These are phyloP conservation scores for Amanita fuliginea DNA, from an alignment of 768 basidiomycete species.

Conservation along the genomic window DNA sequence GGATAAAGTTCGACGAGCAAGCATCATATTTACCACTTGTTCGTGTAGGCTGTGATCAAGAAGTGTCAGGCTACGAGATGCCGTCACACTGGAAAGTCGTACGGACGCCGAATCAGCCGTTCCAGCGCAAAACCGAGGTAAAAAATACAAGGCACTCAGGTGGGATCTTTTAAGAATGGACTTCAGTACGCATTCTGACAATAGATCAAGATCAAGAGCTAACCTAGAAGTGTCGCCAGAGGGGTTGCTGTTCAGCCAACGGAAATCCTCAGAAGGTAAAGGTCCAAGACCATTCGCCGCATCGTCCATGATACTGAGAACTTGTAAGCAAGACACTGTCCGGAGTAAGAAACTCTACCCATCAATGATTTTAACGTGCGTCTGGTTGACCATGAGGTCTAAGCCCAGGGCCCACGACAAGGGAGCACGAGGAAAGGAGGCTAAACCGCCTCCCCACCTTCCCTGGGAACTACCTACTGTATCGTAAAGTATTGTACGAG, in stretches of 20 bases:
- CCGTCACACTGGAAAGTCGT: neutral
- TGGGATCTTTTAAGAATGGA: neutral
- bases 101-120: neutral
- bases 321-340: too few relatives aligned
- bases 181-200: neutral
- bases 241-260: too few relatives aligned
- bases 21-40: neutral
- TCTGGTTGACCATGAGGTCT: too few relatives aligned
- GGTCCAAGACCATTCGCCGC: too few relatives aligned
- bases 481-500: neutral
- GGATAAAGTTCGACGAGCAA: too few relatives aligned
- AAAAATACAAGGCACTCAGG: neutral
- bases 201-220: neutral
- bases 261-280: too few relatives aligned
- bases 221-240: neutral
- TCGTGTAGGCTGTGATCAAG: neutral
- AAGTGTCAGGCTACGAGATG: neutral
- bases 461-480: too few relatives aligned
- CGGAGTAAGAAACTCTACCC: too few relatives aligned
- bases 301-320: too few relatives aligned
- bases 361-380: neutral
- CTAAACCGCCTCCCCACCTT: too few relatives aligned
- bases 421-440: too few relatives aligned
- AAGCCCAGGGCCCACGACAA: too few relatives aligned
- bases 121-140: neutral